phyloP scores from a whole-genome alignment of 73 alveolate genomes.

The Paramecium octaurelia region DNA sequence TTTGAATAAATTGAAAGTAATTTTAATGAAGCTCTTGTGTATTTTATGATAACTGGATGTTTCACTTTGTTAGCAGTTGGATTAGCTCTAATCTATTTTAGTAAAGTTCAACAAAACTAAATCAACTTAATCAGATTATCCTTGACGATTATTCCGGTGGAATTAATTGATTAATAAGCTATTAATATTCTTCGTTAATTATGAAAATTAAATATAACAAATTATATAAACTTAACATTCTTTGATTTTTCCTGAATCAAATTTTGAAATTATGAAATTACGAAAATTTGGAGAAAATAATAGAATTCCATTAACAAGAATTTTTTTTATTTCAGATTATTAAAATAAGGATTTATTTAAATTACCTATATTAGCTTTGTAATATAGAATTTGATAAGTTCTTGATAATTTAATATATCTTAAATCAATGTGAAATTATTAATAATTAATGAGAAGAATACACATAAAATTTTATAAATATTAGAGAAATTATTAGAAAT shows the following conservation, averaged over 20 bases:
- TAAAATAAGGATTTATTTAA: too few relatives aligned
- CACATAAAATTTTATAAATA: too few relatives aligned
- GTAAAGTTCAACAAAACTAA: background rate
- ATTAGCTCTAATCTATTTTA: background rate
- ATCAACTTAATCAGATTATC: background rate
- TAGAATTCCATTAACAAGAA: too few relatives aligned
- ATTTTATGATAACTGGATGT: background rate
- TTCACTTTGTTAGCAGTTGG: background rate
- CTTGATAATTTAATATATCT: background rate
- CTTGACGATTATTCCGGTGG: background rate
- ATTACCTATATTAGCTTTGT: too few relatives aligned
- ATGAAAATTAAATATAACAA: background rate
- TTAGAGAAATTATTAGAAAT: background rate
- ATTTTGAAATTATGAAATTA: background rate
- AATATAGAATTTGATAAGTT: too few relatives aligned
- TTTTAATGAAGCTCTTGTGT: background rate
- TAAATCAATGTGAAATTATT: background rate
- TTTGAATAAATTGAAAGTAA: background rate
- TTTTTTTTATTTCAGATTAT: background rate
- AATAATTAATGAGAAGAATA: background rate
- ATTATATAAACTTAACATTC: background rate
- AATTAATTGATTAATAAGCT: conserved; percentile 17
- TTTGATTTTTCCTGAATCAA: background rate
- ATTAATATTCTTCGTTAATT: conserved; percentile 8
- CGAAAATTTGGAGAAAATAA: background rate